Evolutionary conservation across 257 asterid species (phyloP), one percentile per base, ranked within the genome.

Genomic region (Solanum pinnatisectum): DNA sequence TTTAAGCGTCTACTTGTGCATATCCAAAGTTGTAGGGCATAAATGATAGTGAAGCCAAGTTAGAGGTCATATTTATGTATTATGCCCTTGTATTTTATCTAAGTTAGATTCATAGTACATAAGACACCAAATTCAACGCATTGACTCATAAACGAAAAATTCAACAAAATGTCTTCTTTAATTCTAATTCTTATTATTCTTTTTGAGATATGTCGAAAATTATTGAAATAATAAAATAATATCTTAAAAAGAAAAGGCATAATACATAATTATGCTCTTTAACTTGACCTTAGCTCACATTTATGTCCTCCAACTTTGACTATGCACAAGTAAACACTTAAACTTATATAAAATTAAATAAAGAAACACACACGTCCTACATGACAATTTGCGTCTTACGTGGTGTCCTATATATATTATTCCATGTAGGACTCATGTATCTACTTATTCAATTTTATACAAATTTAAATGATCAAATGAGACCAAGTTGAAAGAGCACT

Each of bases 21-120:
- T 0, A 52, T 52, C 0, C 63, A 52, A 5, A 52, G 1, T 16
- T 16, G 10, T 4, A 16, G 1, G 23, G 10, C 10, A 1, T 16
- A 16, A 23, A 52, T 16, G 63, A 49, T 49, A 49, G 23, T 49
- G 3, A 49, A 16, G 8, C 60, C 23, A 52, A 6, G 0, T 2
- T 52, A 52, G 23, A 52, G 0, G 1, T 16, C 63, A 52, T 52
- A 16, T 52, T 16, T 52, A 49, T 15, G 8, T 16, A 15, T 15
- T 49, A 49, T 49, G 3, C 60, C 60, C 8, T 49, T 2, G 22
- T 49, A 49, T 49, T 52, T 52, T 52, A 56, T 56, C 65, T 56
- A 56, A 18, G n/a, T 56, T 56, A 2, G 65, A 18, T 18, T 18
- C 65, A 56, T 56, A 56, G 23, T 56, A 7, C 4, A 7, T 20